Evolutionary conservation across 139 green algal species (phyloP).

Genomic region (Zygnema circumcarinatum): DNA sequence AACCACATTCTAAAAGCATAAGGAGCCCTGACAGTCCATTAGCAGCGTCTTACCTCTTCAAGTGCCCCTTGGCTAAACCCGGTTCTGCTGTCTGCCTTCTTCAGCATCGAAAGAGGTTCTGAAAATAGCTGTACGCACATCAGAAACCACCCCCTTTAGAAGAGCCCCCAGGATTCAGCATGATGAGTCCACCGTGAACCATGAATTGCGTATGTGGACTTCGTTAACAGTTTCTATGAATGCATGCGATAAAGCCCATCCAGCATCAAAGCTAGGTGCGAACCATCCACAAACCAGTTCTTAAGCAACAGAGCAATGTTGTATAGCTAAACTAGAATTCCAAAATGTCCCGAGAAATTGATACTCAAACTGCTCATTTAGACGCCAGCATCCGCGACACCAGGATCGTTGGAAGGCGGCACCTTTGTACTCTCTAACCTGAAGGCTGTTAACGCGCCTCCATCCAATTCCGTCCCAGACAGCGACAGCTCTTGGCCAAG

Average conservation of each 20-base stretch:
- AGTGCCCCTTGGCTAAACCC: constrained; percentile 50
- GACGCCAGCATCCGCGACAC: neutral
- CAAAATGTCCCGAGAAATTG: too few relatives aligned
- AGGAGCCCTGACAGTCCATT: too few relatives aligned
- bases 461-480: neutral
- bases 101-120: constrained; percentile 31
- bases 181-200: neutral
- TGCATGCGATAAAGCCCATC: too few relatives aligned
- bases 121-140: constrained; percentile 37
- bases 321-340: too few relatives aligned
- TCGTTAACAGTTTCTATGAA: too few relatives aligned
- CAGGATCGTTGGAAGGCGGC: neutral
- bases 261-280: too few relatives aligned
- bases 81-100: constrained; percentile 29
- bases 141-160: too few relatives aligned
- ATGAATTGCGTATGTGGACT: too few relatives aligned
- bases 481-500: constrained; percentile 26
- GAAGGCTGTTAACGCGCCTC: constrained; percentile 23
- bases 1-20: too few relatives aligned
- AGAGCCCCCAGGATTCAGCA: neutral
- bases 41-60: constrained; percentile 56
- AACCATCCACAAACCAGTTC: too few relatives aligned
- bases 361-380: too few relatives aligned
- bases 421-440: constrained; percentile 58
- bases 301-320: too few relatives aligned